phyloP scores from a whole-genome alignment of 2,329 filamentous ascomycete genomes.

The Penicillium nordicum region DNA sequence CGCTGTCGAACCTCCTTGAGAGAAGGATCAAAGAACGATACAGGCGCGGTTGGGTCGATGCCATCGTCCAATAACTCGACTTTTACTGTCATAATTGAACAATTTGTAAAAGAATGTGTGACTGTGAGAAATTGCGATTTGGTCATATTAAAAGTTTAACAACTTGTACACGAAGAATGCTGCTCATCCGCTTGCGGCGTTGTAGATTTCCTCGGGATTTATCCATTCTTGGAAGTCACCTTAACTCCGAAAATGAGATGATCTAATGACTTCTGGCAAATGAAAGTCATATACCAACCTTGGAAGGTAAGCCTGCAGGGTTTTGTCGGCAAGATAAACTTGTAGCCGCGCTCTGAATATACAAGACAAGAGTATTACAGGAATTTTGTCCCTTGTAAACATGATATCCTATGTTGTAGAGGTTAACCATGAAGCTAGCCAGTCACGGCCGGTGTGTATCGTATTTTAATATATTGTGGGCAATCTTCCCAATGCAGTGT shows the following conservation, averaged over 20 bases:
- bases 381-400: no score
- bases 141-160: background rate
- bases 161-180: background rate
- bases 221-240: slow-evolving; percentile 3
- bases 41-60: slow-evolving; percentile 12
- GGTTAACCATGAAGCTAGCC: background rate
- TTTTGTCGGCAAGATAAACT: no score
- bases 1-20: slow-evolving; percentile 21
- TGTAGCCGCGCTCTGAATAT: background rate
- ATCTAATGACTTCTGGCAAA: background rate
- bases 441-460: background rate
- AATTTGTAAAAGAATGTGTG: background rate
- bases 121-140: background rate
- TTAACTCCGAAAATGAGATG: slow-evolving; percentile 6
- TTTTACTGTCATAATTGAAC: background rate
- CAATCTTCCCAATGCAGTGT: background rate
- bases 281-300: background rate
- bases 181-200: slow-evolving; percentile 11
- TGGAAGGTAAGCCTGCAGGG: no score
- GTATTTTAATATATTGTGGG: background rate
- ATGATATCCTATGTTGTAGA: background rate
- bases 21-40: slow-evolving; percentile 29
- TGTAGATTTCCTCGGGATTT: background rate
- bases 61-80: background rate
- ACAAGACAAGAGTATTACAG: background rate